Percentiles rank a stretch among this genome's conserved stretches.
phyloP scores from a whole-genome alignment of 2,329 filamentous ascomycete species.

The Arthroderma sp. region DNA sequence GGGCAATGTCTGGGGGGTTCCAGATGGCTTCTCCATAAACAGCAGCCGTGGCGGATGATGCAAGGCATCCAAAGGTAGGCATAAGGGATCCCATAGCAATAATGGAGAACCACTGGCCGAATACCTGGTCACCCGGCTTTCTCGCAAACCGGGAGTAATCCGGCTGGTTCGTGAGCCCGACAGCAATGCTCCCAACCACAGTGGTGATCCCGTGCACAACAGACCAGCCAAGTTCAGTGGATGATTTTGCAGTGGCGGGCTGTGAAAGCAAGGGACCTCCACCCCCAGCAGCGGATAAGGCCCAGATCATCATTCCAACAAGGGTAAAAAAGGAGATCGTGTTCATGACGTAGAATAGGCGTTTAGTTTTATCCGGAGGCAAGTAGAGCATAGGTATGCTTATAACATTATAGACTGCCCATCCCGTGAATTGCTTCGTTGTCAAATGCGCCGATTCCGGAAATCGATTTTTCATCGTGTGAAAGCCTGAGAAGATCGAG shows the following conservation, averaged over 20 bases:
- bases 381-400: slow-evolving; percentile 32
- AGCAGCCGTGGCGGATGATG: slow-evolving; percentile 18
- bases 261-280: slow-evolving; percentile 6
- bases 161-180: slow-evolving; percentile 34
- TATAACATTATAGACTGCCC: slow-evolving; percentile 25
- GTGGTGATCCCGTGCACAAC: slow-evolving; percentile 29
- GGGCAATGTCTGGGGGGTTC: slow-evolving; percentile 32
- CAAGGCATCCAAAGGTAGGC: slow-evolving; percentile 20
- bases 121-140: slow-evolving; percentile 28
- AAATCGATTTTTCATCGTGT: slow-evolving; percentile 23
- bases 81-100: neutral
- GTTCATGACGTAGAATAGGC: slow-evolving; percentile 7
- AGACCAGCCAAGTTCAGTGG: slow-evolving; percentile 21
- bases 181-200: slow-evolving; percentile 33
- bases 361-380: slow-evolving; percentile 21
- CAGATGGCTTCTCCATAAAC: slow-evolving; percentile 27
- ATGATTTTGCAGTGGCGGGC: neutral
- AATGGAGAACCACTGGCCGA: slow-evolving; percentile 25
- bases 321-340: slow-evolving; percentile 6
- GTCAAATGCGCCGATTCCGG: slow-evolving; percentile 21
- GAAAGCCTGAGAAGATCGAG: slow-evolving; percentile 18
- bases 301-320: slow-evolving; percentile 9
- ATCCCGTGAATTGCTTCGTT: slow-evolving; percentile 24
- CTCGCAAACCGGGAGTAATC: slow-evolving; percentile 34
- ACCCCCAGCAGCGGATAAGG: slow-evolving; percentile 6